Evolutionary conservation across 371 early-diverging fungal genomes (phyloP), one percentile per base, ranked within the genome.

Genomic region (Funneliformis caledonium): DNA sequence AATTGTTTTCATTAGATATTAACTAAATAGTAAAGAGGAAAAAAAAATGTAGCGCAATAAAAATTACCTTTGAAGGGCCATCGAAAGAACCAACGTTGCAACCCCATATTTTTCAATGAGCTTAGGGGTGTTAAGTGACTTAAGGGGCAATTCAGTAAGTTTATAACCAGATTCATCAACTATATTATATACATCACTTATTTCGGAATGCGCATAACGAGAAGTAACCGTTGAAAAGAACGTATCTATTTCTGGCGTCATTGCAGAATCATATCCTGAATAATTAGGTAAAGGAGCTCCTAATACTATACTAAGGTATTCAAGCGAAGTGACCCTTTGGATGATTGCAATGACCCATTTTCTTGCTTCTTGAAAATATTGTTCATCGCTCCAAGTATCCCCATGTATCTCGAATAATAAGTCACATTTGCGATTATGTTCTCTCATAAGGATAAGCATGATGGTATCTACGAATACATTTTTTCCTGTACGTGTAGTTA

Each of bases 301-400:
- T n/a, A 76, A 33, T 76, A 76, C 12, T 11, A 45, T 42, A 22
- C 45, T 45, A 73, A 62, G 26, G 61, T 76, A 76, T 76, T 76
- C 76, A 42, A 22, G 31, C 16, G 11, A 47, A 22, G 26, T 26
- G 14, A 62, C 26, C 26, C 45, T 61, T 76, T 76, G 76, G 8
- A 47, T 61, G 43, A 62, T 33, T 61, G 62, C 76, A 61, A 76
- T 62, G 19, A 47, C 50, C 76, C 76, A 76, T 76, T 43, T 60
- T 22, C 76, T 76, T n/a, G 76, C 76, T 61, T 76, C 76, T 76
- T 76, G 62, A 62, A 76, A 76, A 76, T 76, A 76, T n/a, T 62
- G 3, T 4, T 76, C 62, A 47, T 76, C 76, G 31, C 2, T 62
- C 62, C 61, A 76, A 22, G 60, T 8, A 47, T 64, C 43, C 12